Evolutionary conservation across 1,139 yeast genomes (phyloP), one percentile per base, ranked within the genome.

Genomic region (Pichia norvegensis): DNA sequence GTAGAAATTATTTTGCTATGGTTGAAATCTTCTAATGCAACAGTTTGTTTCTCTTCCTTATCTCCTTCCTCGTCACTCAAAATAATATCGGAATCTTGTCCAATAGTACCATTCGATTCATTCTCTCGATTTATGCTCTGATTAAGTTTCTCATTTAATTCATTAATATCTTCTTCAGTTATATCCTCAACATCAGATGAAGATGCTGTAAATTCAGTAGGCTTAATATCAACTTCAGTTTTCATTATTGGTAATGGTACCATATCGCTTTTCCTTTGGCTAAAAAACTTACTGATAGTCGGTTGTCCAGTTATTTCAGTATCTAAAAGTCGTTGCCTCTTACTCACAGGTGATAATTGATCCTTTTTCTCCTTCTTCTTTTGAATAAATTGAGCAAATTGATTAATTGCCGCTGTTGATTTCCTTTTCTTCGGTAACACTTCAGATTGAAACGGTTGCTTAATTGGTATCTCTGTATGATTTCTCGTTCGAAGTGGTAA

Each of bases 301-400:
- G 46, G 37, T 37, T 46, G 38, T 6, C 38, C 49, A 17, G 16
- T n/a, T 22, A 33, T 38, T 19, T 45, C 41, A 14, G 48, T 54
- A 38, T 52, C 47, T 8, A 61, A 48, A 3, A 57, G 14, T 40
- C 49, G 58, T 25, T 54, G 56, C 29, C 64, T 53, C 37, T 61
- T 62, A 4, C 56, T 25, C 1, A 50, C 47, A 4, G 61, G 61
- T 8, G 61, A 57, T 22, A 17, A 39, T 27, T 38, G 19, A 17
- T 35, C 11, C 10, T 31, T 31, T 3, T 16, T 25, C 20, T 38
- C 29, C 38, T 41, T 40, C 29, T 46, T 45, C 14, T 36, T 40
- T 6, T 27, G 27, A 17, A 46, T 41, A 27, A 48, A 46, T 16
- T 42, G 33, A 4, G 47, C 23, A 40, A 48, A 48, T 27, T 48